A percentile compares a stretch with the other conserved stretches of the same genome.
phyloP scores from a whole-genome alignment of 2,329 filamentous ascomycete species.

The Scytalidium lignicola region DNA sequence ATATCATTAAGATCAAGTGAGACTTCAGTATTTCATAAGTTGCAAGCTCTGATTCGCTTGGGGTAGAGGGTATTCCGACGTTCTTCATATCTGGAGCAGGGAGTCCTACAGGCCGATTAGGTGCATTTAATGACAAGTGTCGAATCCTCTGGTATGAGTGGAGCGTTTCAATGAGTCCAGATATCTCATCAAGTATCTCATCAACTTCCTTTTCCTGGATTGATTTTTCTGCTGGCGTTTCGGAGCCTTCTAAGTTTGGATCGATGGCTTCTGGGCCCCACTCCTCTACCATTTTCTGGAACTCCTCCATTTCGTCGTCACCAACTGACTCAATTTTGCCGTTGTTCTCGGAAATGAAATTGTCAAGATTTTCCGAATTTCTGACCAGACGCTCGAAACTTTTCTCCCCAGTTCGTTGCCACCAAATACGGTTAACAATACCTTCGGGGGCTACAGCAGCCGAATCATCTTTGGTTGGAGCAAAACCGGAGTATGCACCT shows the following conservation, averaged over 20 bases:
- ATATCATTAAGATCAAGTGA: constrained; percentile 46
- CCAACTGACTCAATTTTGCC: constrained; percentile 4
- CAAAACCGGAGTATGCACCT: constrained; percentile 75
- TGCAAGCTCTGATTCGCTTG: constrained; percentile 50
- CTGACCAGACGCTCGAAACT: constrained; percentile 60
- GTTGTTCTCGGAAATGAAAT: constrained; percentile 1
- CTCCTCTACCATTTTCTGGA: constrained; percentile 48
- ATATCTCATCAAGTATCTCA: constrained; percentile 68
- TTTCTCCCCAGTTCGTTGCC: constrained; percentile 64
- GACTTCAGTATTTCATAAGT: constrained; percentile 48
- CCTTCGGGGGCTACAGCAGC: constrained; percentile 64
- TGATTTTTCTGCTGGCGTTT: constrained; percentile 41
- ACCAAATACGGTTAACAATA: constrained; percentile 67
- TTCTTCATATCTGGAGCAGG: constrained; percentile 54
- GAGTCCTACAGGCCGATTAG: constrained; percentile 54
- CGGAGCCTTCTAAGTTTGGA: constrained; percentile 39
- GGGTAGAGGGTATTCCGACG: constrained; percentile 57
- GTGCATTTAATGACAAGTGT: constrained; percentile 61
- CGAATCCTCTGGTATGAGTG: constrained; percentile 76
- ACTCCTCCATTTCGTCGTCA: constrained; percentile 31
- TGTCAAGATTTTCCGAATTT: constrained; percentile 13
- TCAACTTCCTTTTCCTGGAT: constrained; percentile 57
- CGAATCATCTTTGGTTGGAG: constrained; percentile 69
- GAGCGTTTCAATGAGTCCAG: constrained; percentile 70
- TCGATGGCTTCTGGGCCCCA: constrained; percentile 56